Evolutionary conservation across 352 stramenopile genomes (phyloP).

Genomic region (Thraustochytrium striatum): DNA sequence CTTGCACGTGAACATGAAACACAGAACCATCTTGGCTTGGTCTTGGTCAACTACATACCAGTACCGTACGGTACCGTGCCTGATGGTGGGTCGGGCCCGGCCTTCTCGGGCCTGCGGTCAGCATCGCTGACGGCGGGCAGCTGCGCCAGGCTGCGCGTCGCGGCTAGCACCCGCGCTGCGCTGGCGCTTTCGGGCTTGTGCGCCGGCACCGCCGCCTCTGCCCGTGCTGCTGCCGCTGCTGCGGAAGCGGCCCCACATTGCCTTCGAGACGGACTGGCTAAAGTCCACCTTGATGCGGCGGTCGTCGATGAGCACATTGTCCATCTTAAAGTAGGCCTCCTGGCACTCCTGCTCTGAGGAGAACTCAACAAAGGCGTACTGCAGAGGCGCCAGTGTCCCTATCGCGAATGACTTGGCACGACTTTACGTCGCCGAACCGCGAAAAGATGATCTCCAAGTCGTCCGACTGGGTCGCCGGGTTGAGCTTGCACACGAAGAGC

Average conservation of each 20-base stretch:
- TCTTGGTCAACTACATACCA: too few relatives aligned
- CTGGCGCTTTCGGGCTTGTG: too few relatives aligned
- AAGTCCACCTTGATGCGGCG: slow-evolving; percentile 90
- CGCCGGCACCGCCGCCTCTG: slow-evolving; percentile 86
- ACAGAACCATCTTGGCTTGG: too few relatives aligned
- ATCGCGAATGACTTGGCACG: slow-evolving; percentile 66
- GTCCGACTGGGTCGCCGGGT: slow-evolving; percentile 83
- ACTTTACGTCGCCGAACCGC: slow-evolving; percentile 68
- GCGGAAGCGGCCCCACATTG: too few relatives aligned
- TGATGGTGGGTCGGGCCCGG: too few relatives aligned
- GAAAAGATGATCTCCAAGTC: slow-evolving; percentile 91
- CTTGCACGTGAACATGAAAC: too few relatives aligned
- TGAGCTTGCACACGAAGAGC: slow-evolving; percentile 94
- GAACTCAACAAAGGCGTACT: slow-evolving; percentile 99
- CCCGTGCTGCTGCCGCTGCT: too few relatives aligned
- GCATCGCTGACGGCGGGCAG: too few relatives aligned
- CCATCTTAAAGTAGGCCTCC: slow-evolving; percentile 98
- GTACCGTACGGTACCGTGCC: too few relatives aligned
- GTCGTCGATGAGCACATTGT: slow-evolving; percentile 98
- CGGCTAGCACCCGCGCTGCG: too few relatives aligned
- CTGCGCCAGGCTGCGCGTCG: too few relatives aligned
- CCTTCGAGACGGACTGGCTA: slow-evolving; percentile 94
- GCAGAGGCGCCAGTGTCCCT: slow-evolving; percentile 94
- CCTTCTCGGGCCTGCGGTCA: too few relatives aligned
- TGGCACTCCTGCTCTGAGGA: slow-evolving; percentile 81